These are phyloP conservation scores for Phytophthora syringae DNA, from an alignment of 352 stramenopile genomes.

Conservation along the genomic window DNA sequence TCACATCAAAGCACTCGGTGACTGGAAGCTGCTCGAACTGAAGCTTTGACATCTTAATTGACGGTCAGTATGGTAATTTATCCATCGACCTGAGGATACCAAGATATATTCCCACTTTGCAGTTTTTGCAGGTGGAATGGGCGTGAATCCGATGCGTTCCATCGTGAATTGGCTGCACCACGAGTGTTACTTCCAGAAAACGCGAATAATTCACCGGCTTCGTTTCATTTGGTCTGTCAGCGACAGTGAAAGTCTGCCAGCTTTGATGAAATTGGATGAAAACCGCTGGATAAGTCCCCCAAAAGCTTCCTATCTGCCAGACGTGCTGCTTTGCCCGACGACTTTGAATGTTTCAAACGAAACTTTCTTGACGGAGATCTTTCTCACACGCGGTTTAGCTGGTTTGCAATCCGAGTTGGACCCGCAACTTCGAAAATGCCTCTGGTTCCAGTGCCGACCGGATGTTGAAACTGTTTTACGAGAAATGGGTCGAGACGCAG, in stretches of 20 bases:
- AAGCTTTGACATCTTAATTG: conserved; percentile 46
- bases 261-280: too few relatives aligned
- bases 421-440: too few relatives aligned
- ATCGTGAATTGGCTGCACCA: conserved; percentile 44
- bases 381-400: conserved; percentile 41
- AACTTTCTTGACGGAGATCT: conserved; percentile 48
- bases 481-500: too few relatives aligned
- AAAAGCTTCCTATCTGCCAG: conserved; percentile 15
- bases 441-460: too few relatives aligned
- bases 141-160: conserved; percentile 37
- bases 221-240: conserved; percentile 50
- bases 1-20: too few relatives aligned
- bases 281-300: too few relatives aligned
- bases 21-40: too few relatives aligned
- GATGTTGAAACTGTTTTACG: too few relatives aligned
- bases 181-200: conserved; percentile 16
- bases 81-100: conserved; percentile 47
- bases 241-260: too few relatives aligned
- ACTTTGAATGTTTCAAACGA: conserved; percentile 21
- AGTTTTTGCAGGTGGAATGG: conserved; percentile 50
- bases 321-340: conserved; percentile 20
- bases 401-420: too few relatives aligned
- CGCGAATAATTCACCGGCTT: conserved; percentile 33
- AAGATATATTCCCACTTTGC: conserved; percentile 50
- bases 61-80: conserved; percentile 53